Evolutionary conservation across 2,329 filamentous ascomycete genomes (phyloP), one percentile per base, ranked within the genome.

Genomic region (Cercospora canescens): DNA sequence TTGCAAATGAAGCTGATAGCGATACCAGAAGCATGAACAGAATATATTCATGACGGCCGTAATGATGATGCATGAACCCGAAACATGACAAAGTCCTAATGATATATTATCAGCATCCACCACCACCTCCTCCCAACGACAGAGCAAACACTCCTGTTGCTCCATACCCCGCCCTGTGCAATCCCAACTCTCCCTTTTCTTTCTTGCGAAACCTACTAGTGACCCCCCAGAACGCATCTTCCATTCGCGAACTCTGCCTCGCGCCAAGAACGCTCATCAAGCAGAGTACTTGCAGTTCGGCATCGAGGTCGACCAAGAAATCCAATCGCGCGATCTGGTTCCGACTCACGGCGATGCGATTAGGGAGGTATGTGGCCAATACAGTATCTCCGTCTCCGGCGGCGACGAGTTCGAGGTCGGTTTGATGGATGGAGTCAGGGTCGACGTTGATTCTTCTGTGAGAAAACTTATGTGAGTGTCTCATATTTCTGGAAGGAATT

Each of bases 321-420:
- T 62, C 60, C 14, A 62, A 35, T 16, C 35, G 21, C 6, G 45
- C 60, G 8, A 55, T 41, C 9, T 62, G 48, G 24, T 55, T 50
- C 6, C 24, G 11, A 52, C 41, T 37, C 18, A 62, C 48, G 14
- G 48, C 48, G 6, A 32, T 21, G 12, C 48, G 48, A 24, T 55
- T 28, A 9, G 48, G 35, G 34, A 62, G 41, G 24, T 39, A 62
- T 12, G 34, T 39, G 3, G 48, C 60, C 4, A 62, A 14, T n/a
- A 62, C 34, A 32, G 60, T 34, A 5, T 62, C 50, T 14, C 21
- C 5, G 18, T 56, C 24, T 5, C 7, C 24, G 6, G n/a, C 4
- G 1, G 24, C 18, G 7, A 62, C 60, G 34, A 62, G 60, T 45
- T 62, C 60, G 32, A 62, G 48, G 48, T 62, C 60, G 2, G 30